phyloP scores from a whole-genome alignment of 208 protist species.

The Trypanosoma mega region DNA sequence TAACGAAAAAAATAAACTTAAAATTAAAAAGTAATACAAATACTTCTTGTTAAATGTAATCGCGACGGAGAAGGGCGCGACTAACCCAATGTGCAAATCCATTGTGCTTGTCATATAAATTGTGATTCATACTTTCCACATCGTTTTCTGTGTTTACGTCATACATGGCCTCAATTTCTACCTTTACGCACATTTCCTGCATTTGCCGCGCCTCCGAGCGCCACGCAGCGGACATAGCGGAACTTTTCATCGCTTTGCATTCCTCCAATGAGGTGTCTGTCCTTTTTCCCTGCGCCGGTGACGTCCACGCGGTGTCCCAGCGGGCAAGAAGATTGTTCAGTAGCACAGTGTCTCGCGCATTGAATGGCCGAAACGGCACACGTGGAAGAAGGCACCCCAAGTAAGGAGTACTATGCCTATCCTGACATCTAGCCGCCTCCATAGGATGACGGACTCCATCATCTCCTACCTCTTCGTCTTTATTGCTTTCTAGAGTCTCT shows the following conservation, averaged over 20 bases:
- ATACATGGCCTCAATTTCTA: slow-evolving; percentile 49
- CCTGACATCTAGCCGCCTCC: not conserved
- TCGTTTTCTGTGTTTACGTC: slow-evolving; percentile 3
- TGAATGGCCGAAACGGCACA: slow-evolving; percentile 44
- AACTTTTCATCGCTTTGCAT: not conserved
- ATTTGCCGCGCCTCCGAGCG: slow-evolving; percentile 31
- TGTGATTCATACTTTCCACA: too few species aligned
- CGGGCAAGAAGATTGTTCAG: slow-evolving; percentile 29
- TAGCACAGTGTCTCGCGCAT: slow-evolving; percentile 48
- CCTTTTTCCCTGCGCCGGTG: too few species aligned
- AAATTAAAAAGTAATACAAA: not conserved
- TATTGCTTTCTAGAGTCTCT: not conserved
- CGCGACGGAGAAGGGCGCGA: slow-evolving; percentile 33
- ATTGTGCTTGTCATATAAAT: too few species aligned
- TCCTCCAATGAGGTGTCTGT: too few species aligned
- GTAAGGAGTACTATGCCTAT: not conserved
- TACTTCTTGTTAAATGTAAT: slow-evolving; percentile 30
- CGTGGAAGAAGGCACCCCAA: slow-evolving; percentile 6
- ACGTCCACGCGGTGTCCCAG: slow-evolving; percentile 2
- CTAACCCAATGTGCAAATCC: slow-evolving; percentile 39
- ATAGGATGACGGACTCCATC: not conserved
- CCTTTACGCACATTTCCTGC: slow-evolving; percentile 29
- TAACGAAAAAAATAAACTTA: too few species aligned
- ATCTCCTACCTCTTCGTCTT: not conserved
- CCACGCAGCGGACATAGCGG: slow-evolving; percentile 17